Percentiles rank a stretch among this genome's conserved stretches.
These are phyloP conservation scores for Patellifolia procumbens DNA, from an alignment of 179 eudicot species.

Conservation along the genomic window DNA sequence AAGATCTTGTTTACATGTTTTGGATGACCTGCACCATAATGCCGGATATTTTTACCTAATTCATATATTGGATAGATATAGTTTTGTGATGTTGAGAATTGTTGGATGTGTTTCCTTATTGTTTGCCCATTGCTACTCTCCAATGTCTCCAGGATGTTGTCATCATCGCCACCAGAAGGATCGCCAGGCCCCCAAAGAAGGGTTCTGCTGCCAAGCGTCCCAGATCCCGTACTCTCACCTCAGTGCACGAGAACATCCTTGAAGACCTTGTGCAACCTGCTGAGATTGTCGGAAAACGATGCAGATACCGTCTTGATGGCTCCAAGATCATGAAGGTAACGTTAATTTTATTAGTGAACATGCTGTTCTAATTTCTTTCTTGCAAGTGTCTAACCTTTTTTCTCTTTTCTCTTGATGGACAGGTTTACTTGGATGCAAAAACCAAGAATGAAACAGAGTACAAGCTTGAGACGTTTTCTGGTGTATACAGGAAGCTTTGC, in stretches of 20 bases:
- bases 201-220: conserved; percentile 48
- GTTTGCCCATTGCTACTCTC: neutral
- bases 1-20: too few relatives aligned
- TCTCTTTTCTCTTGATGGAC: neutral
- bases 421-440: conserved; percentile 74
- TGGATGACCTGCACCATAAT: too few relatives aligned
- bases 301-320: conserved; percentile 47
- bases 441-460: conserved; percentile 57
- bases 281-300: conserved; percentile 45
- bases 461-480: conserved; percentile 66
- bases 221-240: conserved; percentile 46
- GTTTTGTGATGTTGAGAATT: neutral
- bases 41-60: too few relatives aligned
- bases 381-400: neutral
- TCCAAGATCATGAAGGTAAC: conserved; percentile 47
- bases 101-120: neutral
- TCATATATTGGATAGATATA: too few relatives aligned
- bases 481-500: conserved; percentile 69
- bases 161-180: conserved; percentile 46
- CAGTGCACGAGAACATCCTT: conserved; percentile 45
- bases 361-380: neutral
- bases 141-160: conserved; percentile 40
- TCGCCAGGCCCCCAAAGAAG: conserved; percentile 46
- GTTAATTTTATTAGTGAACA: too few relatives aligned
- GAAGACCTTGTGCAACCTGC: conserved; percentile 52